Conservation (phyloP, 805 yeast genomes). For the Pichia manshurica region DNA sequence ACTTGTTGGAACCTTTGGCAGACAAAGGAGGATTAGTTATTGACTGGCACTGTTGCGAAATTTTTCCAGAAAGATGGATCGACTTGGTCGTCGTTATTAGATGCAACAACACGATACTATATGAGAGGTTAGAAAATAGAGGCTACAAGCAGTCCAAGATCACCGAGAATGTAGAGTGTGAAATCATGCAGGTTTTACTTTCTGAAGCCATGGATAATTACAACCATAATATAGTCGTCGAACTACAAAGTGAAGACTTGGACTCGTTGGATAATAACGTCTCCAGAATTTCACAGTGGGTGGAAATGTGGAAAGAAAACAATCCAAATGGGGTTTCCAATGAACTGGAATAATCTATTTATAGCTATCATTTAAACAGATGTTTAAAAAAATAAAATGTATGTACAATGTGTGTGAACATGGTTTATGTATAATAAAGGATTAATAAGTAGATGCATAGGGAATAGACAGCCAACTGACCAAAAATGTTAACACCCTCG, state of each 20-base stretch:
- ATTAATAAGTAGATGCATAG: too few species aligned
- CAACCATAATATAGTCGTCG: conserved; percentile 75
- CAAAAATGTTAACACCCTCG: too few species aligned
- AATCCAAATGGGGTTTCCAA: conserved; percentile 57
- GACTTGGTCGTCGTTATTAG: conserved; percentile 88
- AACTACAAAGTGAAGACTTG: conserved; percentile 61
- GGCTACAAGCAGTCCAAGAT: conserved; percentile 77
- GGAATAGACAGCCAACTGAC: too few species aligned
- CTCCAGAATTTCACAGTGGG: conserved; percentile 70
- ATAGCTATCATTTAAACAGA: too few species aligned
- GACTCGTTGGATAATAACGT: conserved; percentile 83
- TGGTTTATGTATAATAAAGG: too few species aligned
- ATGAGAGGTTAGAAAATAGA: conserved; percentile 70
- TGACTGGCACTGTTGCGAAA: conserved; percentile 98
- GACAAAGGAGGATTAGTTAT: conserved; percentile 83
- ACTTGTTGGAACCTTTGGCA: conserved; percentile 69
- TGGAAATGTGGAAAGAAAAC: conserved; percentile 64
- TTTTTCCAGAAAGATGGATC: conserved; percentile 86
- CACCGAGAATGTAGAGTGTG: conserved; percentile 90
- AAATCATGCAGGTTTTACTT: conserved; percentile 87
- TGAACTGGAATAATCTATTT: conserved; percentile 26
- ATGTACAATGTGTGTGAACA: too few species aligned
- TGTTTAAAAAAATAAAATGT: too few species aligned
- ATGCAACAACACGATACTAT: conserved; percentile 65
- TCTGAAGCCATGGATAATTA: conserved; percentile 85